Conservation (phyloP, 2,329 filamentous ascomycete genomes). For the Xylariaceae sp. region DNA sequence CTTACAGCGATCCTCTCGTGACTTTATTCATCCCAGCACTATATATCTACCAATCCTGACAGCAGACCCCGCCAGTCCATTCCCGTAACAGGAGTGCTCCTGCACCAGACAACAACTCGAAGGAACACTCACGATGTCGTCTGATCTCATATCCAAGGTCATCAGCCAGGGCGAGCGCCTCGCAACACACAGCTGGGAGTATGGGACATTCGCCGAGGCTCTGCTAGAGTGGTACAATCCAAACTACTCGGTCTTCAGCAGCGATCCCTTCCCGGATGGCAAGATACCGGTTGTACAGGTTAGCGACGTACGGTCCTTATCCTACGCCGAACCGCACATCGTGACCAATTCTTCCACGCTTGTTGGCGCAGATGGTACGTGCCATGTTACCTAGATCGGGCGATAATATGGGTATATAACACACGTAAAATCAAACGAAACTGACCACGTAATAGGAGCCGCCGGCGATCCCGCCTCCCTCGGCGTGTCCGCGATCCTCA, state of each 20-base stretch:
- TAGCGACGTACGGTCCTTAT: constrained; percentile 23
- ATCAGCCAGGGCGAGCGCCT: constrained; percentile 29
- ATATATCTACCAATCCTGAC: background rate
- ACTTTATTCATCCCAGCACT: no score
- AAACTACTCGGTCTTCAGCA: constrained; percentile 28
- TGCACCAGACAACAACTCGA: background rate
- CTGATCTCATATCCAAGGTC: constrained; percentile 28
- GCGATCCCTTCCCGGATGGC: constrained; percentile 36
- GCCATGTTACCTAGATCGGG: background rate
- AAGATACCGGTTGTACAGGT: constrained; percentile 41
- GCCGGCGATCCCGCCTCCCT: constrained; percentile 49
- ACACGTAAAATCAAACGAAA: background rate
- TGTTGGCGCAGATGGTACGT: constrained; percentile 29
- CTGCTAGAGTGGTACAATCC: constrained; percentile 33
- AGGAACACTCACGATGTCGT: constrained; percentile 9
- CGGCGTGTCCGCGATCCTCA: constrained; percentile 47
- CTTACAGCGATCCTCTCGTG: no score
- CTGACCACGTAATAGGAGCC: constrained; percentile 31
- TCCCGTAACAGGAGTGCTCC: background rate
- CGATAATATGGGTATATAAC: background rate
- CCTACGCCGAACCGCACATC: constrained; percentile 30
- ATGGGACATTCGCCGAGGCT: constrained; percentile 30
- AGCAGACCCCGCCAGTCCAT: background rate
- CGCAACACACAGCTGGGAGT: constrained; percentile 35
- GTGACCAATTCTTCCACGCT: constrained; percentile 28